Evolutionary conservation across 31 red algal genomes (phyloP).

Genomic region (Endocladia muricata): DNA sequence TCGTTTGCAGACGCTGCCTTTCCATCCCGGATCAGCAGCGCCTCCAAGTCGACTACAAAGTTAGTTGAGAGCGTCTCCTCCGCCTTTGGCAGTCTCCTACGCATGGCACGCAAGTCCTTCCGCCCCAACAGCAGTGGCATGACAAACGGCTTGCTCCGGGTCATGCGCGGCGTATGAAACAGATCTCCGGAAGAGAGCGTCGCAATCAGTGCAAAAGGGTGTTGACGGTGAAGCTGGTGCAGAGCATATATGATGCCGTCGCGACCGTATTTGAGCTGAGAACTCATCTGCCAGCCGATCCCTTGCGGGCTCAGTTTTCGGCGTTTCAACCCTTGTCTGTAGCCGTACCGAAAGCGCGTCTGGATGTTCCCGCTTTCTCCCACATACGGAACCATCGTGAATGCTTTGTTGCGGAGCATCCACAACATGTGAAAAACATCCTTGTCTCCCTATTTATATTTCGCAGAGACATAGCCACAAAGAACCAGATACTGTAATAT

Average conservation of each 20-base stretch:
- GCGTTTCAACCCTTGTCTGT: background rate
- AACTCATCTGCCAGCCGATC: conserved; percentile 5
- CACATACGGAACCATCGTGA: conserved; percentile 37
- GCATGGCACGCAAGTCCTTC: conserved; percentile 16
- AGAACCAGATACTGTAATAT: too few species aligned
- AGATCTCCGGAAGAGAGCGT: background rate
- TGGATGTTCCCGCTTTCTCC: conserved; percentile 38
- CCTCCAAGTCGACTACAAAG: too few species aligned
- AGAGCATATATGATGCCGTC: conserved; percentile 23
- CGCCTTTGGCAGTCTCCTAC: background rate
- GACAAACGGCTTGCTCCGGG: background rate
- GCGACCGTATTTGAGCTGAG: conserved; percentile 21
- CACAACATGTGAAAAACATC: conserved; percentile 53
- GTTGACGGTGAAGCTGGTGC: conserved; percentile 13
- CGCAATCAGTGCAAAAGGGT: background rate
- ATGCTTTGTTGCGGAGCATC: conserved; percentile 34
- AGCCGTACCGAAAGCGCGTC: background rate
- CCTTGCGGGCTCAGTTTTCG: background rate
- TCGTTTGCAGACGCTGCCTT: too few species aligned
- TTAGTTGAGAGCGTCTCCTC: background rate
- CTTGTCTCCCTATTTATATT: conserved; percentile 31
- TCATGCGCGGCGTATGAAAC: background rate
- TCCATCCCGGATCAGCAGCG: too few species aligned
- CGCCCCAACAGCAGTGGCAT: background rate
- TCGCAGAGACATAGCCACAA: too few species aligned